Base-by-base conservation (phyloP, 1,284 basidiomycete genomes). In the Moesziomyces sp. region DNA sequence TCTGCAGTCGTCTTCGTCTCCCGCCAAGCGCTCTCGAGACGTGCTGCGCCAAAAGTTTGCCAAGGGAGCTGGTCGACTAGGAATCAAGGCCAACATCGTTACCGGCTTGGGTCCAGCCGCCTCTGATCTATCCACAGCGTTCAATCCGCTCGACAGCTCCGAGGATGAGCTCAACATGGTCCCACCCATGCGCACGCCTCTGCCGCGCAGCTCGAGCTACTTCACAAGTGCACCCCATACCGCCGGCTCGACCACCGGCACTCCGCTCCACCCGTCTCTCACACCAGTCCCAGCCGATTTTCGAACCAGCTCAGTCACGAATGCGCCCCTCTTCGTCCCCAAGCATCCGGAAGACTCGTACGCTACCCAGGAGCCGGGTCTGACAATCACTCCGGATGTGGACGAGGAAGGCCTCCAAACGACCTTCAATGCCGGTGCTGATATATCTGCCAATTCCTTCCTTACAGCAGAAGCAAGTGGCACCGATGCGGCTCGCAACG, bases 251-350 rank as follows among this genome's bases (percentile, higher is more conserved):
- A 26, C 48, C 11, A 43, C 59, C 11, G 52, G 30, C 13, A 58
- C 59, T 2, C 54, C 62, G 7, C 28, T 65, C 44, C 58, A 65
- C 50, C 46, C 69, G 9, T 40, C 57, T 9, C 64, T 72, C 30
- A 72, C 69, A 0, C 69, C 69, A 10, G 64, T 72, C 8, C 69
- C 69, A 3, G 59, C 51, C 28, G 59, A 69, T 42, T 72, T 72
- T 11, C 52, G 69, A 5, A 80, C 77, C 10, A 78, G 74, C 46
- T 58, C 76, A 8, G 61, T 78, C 45, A 78, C 78, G 16, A 77
- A 80, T 50, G 78, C 78, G 16, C 78, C 78, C 3, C 45, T 80
- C 18, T 59, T 77, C 18, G 78, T 77, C 4, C 52, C 78, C n/a
- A 77, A 78, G 42, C 62, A 61, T 44, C 59, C 53, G 3, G 71